A percentile compares a stretch with the other conserved stretches of the same genome.
Evolutionary conservation across 163 green algal species (phyloP).

Genomic region (Chloromonas sp.): DNA sequence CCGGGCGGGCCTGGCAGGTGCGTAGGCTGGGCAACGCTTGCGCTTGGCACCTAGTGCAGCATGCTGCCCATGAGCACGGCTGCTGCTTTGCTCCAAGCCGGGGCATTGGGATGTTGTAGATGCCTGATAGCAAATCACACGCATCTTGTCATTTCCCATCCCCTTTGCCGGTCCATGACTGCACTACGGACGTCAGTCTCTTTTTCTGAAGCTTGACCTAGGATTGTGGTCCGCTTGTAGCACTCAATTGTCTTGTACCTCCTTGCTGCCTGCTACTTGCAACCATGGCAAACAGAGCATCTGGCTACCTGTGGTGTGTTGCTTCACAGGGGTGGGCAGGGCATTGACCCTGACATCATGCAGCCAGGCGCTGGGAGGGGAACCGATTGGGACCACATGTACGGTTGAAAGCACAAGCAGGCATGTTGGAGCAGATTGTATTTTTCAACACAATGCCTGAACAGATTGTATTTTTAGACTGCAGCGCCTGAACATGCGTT

Average conservation of each 20-base stretch:
- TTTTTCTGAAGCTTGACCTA: not conserved
- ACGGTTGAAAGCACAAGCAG: constrained; percentile 21
- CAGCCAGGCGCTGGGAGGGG: constrained; percentile 28
- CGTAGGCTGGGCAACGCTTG: not conserved
- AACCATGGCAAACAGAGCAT: not conserved
- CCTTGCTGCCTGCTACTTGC: not conserved
- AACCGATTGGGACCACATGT: constrained; percentile 48
- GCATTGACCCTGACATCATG: constrained; percentile 41
- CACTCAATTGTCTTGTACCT: not conserved
- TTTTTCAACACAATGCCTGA: not conserved
- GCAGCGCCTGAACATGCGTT: no score
- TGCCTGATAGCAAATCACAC: not conserved
- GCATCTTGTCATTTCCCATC: not conserved
- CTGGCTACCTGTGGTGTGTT: not conserved
- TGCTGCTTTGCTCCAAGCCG: not conserved
- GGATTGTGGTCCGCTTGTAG: not conserved
- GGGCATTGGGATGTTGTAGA: not conserved
- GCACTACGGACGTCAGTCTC: not conserved
- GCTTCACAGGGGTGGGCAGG: not conserved
- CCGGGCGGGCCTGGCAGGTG: not conserved
- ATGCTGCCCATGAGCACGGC: not conserved
- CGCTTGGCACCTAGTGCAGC: no score
- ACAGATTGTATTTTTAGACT: no score
- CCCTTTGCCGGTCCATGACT: not conserved
- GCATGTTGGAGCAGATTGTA: not conserved